Base-by-base conservation (phyloP, 352 stramenopile species). In the Peronospora farinosa region DNA sequence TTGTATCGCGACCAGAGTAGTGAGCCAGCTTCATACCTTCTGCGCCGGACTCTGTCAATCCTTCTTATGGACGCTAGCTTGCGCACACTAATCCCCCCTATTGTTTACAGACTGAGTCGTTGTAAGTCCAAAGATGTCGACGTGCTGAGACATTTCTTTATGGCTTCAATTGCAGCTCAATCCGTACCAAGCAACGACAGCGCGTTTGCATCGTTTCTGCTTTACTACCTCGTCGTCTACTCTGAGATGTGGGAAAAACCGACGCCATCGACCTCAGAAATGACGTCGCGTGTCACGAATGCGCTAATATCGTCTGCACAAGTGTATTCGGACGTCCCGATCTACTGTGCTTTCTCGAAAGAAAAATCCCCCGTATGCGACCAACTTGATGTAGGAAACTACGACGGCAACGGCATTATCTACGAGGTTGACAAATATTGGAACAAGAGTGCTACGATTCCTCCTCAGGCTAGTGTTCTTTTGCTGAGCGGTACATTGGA, bases 381-480 rank as follows among this genome's bases (percentile, higher is more conserved):
- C 11, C 30, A 59, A n/a, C 32, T 62, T 16, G 33, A 45, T 7
- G 43, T 65, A 8, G 48, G 28, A 2, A 51, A 45, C n/a, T 77
- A 74, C 52, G 35, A 52, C 0, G 50, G 39, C 1, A 51, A 36
- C 15, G 47, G 63, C 0, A 65, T 86, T 23, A 25, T 67, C n/a
- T 86, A 86, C 45, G 39, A 70, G 31, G 69, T 60, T 1, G 74
- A 86, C 44, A 33, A 68, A 39, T 86, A 82, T 52, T 86, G 67
- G 59, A 80, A 84, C 57, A 56, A 70, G 11, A 61, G 57, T n/a
- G 74, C 74, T 7, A 60, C 31, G 5, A 73, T 83, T 33, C 65
- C 72, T 2, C 42, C 6, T 1, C 54, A 72, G 12, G 57, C 69
- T 0, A 78, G 55, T 30, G 70, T 84, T 9, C 28, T 86, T 2